A percentile compares a stretch with the other conserved stretches of the same genome.
These are phyloP conservation scores for Diaporthe sp. DNA, from an alignment of 2,329 filamentous ascomycete species.

Conservation along the genomic window DNA sequence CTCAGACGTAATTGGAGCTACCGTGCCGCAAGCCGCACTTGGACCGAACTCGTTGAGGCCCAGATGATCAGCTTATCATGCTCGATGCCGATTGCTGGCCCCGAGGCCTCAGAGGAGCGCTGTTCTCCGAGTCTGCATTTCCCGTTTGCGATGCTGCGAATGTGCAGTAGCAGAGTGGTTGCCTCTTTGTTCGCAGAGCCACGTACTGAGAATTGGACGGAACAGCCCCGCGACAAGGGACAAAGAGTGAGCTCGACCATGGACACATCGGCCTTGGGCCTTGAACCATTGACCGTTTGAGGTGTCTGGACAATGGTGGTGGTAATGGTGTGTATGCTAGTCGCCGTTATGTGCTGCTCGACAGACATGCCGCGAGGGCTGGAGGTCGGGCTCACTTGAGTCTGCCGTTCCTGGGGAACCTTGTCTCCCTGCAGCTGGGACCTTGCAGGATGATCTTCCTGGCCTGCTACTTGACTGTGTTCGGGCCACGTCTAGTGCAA, in stretches of 20 bases:
- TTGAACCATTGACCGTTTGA: constrained; percentile 17
- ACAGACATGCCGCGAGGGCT: constrained; percentile 23
- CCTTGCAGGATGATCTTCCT: constrained; percentile 34
- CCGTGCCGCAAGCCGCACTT: constrained; percentile 35
- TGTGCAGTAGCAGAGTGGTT: neutral
- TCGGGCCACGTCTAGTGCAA: neutral
- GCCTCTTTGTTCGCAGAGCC: constrained; percentile 24
- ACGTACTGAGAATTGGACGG: neutral
- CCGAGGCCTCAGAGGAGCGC: neutral
- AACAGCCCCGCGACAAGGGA: constrained; percentile 6
- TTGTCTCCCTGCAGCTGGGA: constrained; percentile 35
- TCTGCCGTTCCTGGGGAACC: constrained; percentile 35
- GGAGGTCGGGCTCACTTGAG: constrained; percentile 15
- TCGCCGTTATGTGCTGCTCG: constrained; percentile 37
- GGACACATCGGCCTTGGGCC: neutral
- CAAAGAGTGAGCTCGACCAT: constrained; percentile 10
- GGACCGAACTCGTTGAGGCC: constrained; percentile 26
- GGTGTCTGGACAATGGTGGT: constrained; percentile 19
- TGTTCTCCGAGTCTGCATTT: neutral
- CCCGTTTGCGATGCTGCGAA: constrained; percentile 20
- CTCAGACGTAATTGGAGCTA: constrained; percentile 35
- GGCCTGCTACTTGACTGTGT: constrained; percentile 17
- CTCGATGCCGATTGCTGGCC: neutral
- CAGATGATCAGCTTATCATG: constrained; percentile 25
- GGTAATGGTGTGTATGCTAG: constrained; percentile 28